phyloP scores from a whole-genome alignment of 148 eudicot species.

The Arctostaphylos glauca region DNA sequence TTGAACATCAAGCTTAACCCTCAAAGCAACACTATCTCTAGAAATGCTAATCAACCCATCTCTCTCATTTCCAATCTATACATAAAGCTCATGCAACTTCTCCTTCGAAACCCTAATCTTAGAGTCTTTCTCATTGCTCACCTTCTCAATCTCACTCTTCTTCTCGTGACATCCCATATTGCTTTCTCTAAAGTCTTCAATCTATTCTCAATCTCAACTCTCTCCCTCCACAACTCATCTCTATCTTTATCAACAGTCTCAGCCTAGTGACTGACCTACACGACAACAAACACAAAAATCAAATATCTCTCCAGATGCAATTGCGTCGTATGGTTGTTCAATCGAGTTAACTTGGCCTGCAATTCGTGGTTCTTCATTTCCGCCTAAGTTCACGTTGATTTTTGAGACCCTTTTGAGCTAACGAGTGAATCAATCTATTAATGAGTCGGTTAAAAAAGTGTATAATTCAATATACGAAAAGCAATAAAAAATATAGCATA shows the following conservation, averaged over 20 bases:
- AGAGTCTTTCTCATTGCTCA: constrained; percentile 29
- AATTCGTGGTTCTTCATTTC: constrained; percentile 35
- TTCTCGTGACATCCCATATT: constrained; percentile 27
- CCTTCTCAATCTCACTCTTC: constrained; percentile 41
- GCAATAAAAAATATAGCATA: no score
- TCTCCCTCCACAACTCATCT: constrained; percentile 31
- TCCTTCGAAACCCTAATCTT: constrained; percentile 41
- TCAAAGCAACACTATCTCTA: constrained; percentile 37
- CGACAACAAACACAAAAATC: constrained; percentile 33
- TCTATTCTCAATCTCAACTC: constrained; percentile 27
- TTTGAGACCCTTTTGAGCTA: constrained; percentile 44
- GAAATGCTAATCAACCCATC: constrained; percentile 12
- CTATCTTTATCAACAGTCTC: constrained; percentile 28
- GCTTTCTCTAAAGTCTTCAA: constrained; percentile 40
- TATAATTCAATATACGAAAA: no score
- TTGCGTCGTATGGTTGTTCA: constrained; percentile 26
- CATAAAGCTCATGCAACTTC: constrained; percentile 23
- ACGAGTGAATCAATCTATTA: constrained; percentile 46
- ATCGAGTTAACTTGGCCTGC: constrained; percentile 38
- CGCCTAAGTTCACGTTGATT: constrained; percentile 43
- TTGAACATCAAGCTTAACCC: constrained; percentile 13
- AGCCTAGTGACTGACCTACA: constrained; percentile 19
- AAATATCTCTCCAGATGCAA: constrained; percentile 40
- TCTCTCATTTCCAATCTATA: constrained; percentile 32
- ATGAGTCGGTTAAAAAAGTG: constrained; percentile 8